phyloP scores from a whole-genome alignment of 75 land plant genomes.

The Picea glauca region DNA sequence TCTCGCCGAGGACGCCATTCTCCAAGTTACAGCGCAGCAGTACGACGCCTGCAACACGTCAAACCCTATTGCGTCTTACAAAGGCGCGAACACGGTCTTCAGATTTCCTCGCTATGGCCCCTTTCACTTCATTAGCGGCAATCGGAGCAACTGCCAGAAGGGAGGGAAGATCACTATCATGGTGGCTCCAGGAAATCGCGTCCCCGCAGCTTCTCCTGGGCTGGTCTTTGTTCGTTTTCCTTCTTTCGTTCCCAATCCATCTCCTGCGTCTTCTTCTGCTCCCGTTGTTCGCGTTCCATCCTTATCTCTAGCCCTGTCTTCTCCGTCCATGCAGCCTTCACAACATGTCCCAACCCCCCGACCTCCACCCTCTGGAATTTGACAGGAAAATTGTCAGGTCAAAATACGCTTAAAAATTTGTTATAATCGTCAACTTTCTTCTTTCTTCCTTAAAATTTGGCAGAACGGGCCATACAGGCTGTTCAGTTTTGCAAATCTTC shows the following conservation, averaged over 20 bases:
- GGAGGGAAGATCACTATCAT: conserved; percentile 45
- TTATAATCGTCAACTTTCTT: too few species aligned
- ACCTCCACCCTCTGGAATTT: too few species aligned
- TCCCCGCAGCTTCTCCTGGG: not conserved
- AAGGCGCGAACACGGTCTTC: conserved; percentile 37
- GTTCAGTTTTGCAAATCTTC: not conserved
- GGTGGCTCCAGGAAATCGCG: conserved; percentile 7
- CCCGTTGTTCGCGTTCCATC: conserved; percentile 15
- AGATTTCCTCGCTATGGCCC: conserved; percentile 26
- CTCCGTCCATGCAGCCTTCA: not conserved
- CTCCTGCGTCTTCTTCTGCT: conserved; percentile 19
- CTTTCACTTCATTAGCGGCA: conserved; percentile 51
- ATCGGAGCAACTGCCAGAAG: conserved; percentile 34
- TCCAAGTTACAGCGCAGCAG: conserved; percentile 34
- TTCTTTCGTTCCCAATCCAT: conserved; percentile 27
- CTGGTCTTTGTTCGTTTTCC: not conserved
- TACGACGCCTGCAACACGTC: conserved; percentile 38
- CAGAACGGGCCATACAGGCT: too few species aligned
- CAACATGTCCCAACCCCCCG: too few species aligned
- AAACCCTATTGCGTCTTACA: conserved; percentile 19
- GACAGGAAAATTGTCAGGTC: too few species aligned
- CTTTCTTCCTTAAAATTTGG: too few species aligned
- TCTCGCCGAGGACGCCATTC: conserved; percentile 28
- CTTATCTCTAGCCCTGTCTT: not conserved
- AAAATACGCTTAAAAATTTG: too few species aligned